Evolutionary conservation across 2,329 filamentous ascomycete species (phyloP), one percentile per base, ranked within the genome.

Genomic region (Hypoxylon sp.): DNA sequence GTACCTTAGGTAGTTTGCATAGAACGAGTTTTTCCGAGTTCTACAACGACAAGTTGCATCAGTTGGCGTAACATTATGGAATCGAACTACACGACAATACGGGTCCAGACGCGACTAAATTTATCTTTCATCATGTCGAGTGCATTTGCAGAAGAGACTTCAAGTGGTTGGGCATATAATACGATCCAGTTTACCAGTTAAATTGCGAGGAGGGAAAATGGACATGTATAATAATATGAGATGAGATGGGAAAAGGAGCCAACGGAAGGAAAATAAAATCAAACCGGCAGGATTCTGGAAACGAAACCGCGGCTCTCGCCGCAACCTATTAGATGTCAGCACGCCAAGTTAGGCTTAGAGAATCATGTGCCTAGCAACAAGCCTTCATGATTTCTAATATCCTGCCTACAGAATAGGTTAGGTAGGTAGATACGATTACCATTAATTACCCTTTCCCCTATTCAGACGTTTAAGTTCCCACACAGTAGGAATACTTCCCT

Each of bases 301-400:
- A 46, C 52, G 57, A 46, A 25, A 53, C 38, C 9, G 43, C 28
- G 48, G 25, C 19, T 28, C n/a, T 25, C 32, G 41, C 21, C 41
- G 41, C 23, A n/a, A 28, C 58, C 19, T n/a, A 51, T 21, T 1
- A 7, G 38, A 50, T 14, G 38, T 5, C n/a, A 23, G 43, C 17
- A 38, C 36, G 14, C 32, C 10, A 19, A 17, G n/a, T 19, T 45
- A n/a, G 10, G 48, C 25, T 13, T 51, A 17, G 9, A 51, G n/a
- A 21, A 11, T 34, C 32, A 38, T 50, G 17, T 55, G 32, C 19
- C 43, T 25, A 30, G 25, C 25, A 60, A 14, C 57, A 43, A 45
- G 36, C 46, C 34, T 25, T 6, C n/a, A 52, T 30, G 49, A 10
- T 13, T 50, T 25, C 23, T 43, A 17, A 10, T 41, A 28, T 55